Evolutionary conservation across 1,284 basidiomycete genomes (phyloP).

Genomic region (Ceratobasidium sp.): DNA sequence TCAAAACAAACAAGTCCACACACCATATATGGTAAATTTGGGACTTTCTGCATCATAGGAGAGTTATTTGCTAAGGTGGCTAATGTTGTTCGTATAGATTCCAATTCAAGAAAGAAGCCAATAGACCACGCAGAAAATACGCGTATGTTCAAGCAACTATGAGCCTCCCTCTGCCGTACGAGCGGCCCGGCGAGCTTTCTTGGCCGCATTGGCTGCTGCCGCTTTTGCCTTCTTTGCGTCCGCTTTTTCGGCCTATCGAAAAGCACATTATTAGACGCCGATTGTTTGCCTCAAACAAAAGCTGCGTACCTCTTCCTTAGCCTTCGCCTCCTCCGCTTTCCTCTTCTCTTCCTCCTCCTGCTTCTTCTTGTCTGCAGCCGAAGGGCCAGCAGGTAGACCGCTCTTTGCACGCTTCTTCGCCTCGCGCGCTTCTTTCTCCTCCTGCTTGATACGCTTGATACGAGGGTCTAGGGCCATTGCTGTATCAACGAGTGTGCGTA

Average conservation of each 20-base stretch:
- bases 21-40: neutral
- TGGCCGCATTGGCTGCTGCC: slow-evolving; percentile 88
- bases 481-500: slow-evolving; percentile 89
- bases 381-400: slow-evolving; percentile 60
- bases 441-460: slow-evolving; percentile 96
- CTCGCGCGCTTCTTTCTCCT: slow-evolving; percentile 94
- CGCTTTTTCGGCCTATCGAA: slow-evolving; percentile 65
- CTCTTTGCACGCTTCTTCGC: slow-evolving; percentile 82
- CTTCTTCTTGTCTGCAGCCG: slow-evolving; percentile 63
- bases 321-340: slow-evolving; percentile 74
- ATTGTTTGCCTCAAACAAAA: neutral
- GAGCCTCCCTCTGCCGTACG: slow-evolving; percentile 50
- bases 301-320: slow-evolving; percentile 73
- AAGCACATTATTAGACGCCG: slow-evolving; percentile 4
- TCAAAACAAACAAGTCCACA: neutral
- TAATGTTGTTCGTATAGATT: neutral
- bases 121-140: neutral
- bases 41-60: neutral
- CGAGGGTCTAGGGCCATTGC: slow-evolving; percentile 90
- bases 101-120: neutral
- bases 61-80: too few relatives aligned
- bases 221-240: slow-evolving; percentile 87
- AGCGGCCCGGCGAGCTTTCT: slow-evolving; percentile 86
- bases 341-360: slow-evolving; percentile 80
- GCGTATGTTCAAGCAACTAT: neutral